Base-by-base conservation (phyloP, 768 basidiomycete species). In the Paxillus rubicundulus region DNA sequence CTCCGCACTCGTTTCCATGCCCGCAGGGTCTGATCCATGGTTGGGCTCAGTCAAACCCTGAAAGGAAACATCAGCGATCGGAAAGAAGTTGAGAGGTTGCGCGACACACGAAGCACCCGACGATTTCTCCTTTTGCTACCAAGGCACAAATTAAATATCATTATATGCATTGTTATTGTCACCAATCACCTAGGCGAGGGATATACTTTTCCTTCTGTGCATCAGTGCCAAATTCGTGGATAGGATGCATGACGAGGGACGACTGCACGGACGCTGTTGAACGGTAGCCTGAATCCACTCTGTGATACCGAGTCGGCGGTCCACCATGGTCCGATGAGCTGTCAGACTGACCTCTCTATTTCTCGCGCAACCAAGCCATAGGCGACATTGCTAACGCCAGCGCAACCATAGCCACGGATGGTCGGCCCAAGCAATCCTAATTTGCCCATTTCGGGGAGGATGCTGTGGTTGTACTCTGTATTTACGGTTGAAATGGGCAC, bases 211-310 rank as follows among this genome's bases (percentile, higher is more conserved):
- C 87, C 73, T 94, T 95, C 71, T 98, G 93, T 30, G 81, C 84
- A 30, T 93, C 86, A 0, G 86, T 82, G 2, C 96, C 96, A 67
- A 94, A 98, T 62, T 89, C 85, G 64, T 89, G 72, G 59, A 92
- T 90, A 9, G 87, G 94, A 64, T 96, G 92, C 95, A 99, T 99
- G 12, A 96, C 92, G 24, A 99, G 82, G 17, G 92, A 95, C 1
- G 90, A 92, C 69, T 98, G 96, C 3, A 98, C 96, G 16, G 94
- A 97, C 56, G 93, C 85, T 4, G 86, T 95, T 5, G 92, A 95
- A 21, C 96, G 89, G 65, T 97, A 98, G 0, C 96, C 96, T 2
- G 95, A 98, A 66, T 99, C 96, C 36, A 98, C 85, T 56, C 95
- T 93, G 60, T 14, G 0, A 47, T 53, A 52, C 32, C 2, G 14